A percentile compares a stretch with the other conserved stretches of the same genome.
Conservation (phyloP, 1,139 yeast species). For the Kazachstania sp. region DNA sequence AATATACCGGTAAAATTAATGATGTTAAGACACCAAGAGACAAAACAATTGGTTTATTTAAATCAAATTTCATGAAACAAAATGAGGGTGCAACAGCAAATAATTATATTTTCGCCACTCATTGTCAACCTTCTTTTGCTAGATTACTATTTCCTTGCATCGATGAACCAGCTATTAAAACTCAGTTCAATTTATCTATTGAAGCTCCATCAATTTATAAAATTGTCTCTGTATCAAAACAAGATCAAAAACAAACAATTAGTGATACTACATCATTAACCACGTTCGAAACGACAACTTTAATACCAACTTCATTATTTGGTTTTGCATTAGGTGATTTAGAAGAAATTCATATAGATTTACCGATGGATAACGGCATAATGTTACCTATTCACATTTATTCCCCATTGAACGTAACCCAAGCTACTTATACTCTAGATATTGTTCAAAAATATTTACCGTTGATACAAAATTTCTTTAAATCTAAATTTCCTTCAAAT, state of each 20-base stretch:
- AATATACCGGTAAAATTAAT: slow-evolving; percentile 49
- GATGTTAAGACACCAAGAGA: slow-evolving; percentile 49
- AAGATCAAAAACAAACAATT: slow-evolving; percentile 3
- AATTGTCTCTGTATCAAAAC: slow-evolving; percentile 42
- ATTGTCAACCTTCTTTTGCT: slow-evolving; percentile 60
- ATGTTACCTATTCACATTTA: slow-evolving; percentile 41
- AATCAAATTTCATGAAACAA: slow-evolving; percentile 50
- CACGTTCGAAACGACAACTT: slow-evolving; percentile 45
- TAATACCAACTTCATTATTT: slow-evolving; percentile 53
- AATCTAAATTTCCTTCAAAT: slow-evolving; percentile 43
- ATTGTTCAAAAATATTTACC: slow-evolving; percentile 43
- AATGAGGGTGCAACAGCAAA: slow-evolving; percentile 38
- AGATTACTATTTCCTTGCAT: slow-evolving; percentile 54
- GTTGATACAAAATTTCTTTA: slow-evolving; percentile 36
- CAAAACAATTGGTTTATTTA: slow-evolving; percentile 57
- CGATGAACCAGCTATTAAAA: slow-evolving; percentile 52
- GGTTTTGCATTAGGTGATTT: slow-evolving; percentile 62
- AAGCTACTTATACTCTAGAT: slow-evolving; percentile 41
- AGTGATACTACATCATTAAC: slow-evolving; percentile 20
- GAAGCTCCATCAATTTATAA: slow-evolving; percentile 39
- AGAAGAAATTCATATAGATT: slow-evolving; percentile 39
- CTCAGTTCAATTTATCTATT: slow-evolving; percentile 42
- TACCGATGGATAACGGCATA: slow-evolving; percentile 10
- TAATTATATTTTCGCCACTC: slow-evolving; percentile 53
- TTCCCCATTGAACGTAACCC: slow-evolving; percentile 42